Conservation (phyloP, 129 eudicot genomes). For the Silybum marianum region DNA sequence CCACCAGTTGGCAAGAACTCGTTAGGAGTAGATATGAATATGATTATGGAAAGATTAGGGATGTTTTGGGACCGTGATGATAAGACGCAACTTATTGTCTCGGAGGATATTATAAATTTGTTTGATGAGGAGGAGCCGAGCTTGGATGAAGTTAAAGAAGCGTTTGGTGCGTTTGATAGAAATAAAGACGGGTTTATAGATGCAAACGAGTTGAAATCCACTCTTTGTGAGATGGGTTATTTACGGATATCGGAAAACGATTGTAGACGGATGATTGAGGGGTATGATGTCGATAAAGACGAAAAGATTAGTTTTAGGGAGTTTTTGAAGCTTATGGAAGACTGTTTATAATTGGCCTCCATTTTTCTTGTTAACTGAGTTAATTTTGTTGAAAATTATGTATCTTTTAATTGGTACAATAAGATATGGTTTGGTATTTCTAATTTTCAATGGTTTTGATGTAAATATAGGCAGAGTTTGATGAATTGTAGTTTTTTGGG, state of each 20-base stretch:
- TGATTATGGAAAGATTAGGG: constrained; percentile 55
- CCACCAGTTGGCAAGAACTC: not conserved
- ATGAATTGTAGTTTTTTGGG: not conserved
- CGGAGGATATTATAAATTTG: constrained; percentile 35
- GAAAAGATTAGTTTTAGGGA: constrained; percentile 53
- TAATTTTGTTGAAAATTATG: not conserved
- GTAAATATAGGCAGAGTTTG: not conserved
- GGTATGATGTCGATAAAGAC: constrained; percentile 53
- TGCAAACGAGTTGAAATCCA: constrained; percentile 43
- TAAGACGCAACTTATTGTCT: constrained; percentile 11
- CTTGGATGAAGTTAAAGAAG: constrained; percentile 62
- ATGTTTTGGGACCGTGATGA: constrained; percentile 29
- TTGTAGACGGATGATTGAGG: constrained; percentile 59
- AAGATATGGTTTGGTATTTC: not conserved
- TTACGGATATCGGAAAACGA: constrained; percentile 25
- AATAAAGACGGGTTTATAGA: constrained; percentile 71
- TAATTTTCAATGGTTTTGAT: not conserved
- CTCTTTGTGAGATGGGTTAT: constrained; percentile 45
- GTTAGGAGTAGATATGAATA: constrained; percentile 35
- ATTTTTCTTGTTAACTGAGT: not conserved
- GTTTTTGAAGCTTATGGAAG: constrained; percentile 56
- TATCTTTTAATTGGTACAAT: not conserved
- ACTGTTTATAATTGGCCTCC: constrained; percentile 29
- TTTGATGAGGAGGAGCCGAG: constrained; percentile 57
- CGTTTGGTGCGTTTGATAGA: constrained; percentile 59